Base-by-base conservation (phyloP, 1,284 basidiomycete species). In the Ganoderma leucocontextum region DNA sequence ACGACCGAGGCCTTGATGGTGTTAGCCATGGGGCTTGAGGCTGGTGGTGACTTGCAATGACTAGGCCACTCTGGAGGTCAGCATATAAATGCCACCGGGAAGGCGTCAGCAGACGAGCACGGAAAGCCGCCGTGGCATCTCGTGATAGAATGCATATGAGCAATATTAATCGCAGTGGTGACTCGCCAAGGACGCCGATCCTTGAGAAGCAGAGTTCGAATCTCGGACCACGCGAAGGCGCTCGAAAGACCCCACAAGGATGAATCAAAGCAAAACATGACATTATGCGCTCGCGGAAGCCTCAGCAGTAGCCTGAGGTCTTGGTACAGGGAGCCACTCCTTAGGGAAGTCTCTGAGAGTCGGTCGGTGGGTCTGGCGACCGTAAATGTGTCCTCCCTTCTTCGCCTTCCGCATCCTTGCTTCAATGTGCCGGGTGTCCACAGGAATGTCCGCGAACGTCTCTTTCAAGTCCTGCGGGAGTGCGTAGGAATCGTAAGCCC, bases 371-470 rank as follows among this genome's bases (percentile, higher is more conserved):
- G 86, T 84, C 55, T 87, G 81, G 69, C 87, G 86, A 70, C 85
- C 86, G 53, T 87, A 82, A 25, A 87, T 82, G 76, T 93, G 90
- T 64, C 89, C 89, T 25, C 90, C 91, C 76, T 88, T 88, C 78
- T 88, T 90, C 60, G 87, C 87, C 80, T 94, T 95, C 75, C 84
- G 82, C 53, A 84, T 82, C 77, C 89, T 91, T 1, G 92, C 85
- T 73, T 90, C 86, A 19, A 95, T 78, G 82, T 96, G 94, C 63
- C 95, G 87, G 55, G 85, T 81, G 77, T 96, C 95, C n/a, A 93
- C 74, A 0, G 95, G 94, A 29, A 95, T 81, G 65, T 91, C 86
- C 38, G 82, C 80, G 71, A 93, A 89, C 6, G 83, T 80, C 61
- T 90, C 85, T 49, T 80, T 80, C 19, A 80, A 64, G 65, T 86